Percentiles rank a stretch among this genome's conserved stretches.
Evolutionary conservation across 306 rosid genomes (phyloP).

Genomic region (Casuarina equisetifolia): DNA sequence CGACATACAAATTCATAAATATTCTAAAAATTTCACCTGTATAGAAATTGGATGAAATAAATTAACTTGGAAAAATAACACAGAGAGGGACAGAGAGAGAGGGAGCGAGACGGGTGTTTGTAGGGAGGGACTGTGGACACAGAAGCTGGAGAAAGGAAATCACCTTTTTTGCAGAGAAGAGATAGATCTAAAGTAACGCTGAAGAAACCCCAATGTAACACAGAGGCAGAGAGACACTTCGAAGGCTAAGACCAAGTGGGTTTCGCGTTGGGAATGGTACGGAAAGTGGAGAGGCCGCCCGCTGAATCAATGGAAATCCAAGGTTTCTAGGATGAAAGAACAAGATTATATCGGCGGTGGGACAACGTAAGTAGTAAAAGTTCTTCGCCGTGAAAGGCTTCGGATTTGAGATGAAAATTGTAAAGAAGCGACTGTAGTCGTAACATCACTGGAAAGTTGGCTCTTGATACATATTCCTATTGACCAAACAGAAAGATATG

Average conservation of each 20-base stretch:
- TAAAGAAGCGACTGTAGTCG: too few species aligned
- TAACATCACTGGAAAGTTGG: too few species aligned
- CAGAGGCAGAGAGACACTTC: background rate
- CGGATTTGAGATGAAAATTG: too few species aligned
- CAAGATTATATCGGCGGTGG: too few species aligned
- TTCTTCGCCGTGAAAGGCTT: too few species aligned
- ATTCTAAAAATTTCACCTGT: too few species aligned
- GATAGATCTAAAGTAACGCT: constrained; percentile 18
- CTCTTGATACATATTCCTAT: too few species aligned
- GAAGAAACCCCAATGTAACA: background rate
- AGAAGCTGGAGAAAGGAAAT: background rate
- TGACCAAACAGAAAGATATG: too few species aligned
- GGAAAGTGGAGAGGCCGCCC: background rate
- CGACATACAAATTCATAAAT: too few species aligned
- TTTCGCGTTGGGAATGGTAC: background rate
- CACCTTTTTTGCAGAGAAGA: constrained; percentile 18
- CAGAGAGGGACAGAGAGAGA: background rate
- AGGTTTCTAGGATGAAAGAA: too few species aligned
- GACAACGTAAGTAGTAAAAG: too few species aligned
- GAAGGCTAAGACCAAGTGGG: constrained; percentile 11
- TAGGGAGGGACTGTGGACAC: background rate
- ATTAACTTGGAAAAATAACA: background rate
- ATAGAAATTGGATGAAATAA: too few species aligned
- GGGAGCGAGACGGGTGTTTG: background rate
- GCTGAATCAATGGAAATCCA: background rate